These are phyloP conservation scores for Heliamphora pulchella DNA, from an alignment of 179 eudicot species.

Conservation along the genomic window DNA sequence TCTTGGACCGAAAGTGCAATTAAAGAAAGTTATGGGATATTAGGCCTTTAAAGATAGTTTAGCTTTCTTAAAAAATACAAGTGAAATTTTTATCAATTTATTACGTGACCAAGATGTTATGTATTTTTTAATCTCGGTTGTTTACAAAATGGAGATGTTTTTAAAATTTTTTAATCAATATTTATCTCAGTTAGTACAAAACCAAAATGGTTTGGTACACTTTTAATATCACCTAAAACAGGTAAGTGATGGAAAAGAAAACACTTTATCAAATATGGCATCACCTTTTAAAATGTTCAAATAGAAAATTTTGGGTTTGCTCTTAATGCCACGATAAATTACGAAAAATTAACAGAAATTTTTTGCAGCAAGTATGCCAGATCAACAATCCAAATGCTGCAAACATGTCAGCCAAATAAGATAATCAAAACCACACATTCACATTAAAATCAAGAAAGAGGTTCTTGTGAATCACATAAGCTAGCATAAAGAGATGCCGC, in stretches of 20 bases:
- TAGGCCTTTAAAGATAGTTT: too few species aligned
- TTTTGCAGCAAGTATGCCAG: constrained; percentile 82
- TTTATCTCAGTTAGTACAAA: too few species aligned
- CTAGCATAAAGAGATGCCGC: too few species aligned
- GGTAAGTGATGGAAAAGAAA: not conserved
- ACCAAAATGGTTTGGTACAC: too few species aligned
- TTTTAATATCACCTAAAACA: not conserved
- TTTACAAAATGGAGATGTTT: too few species aligned
- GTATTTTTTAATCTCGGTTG: too few species aligned
- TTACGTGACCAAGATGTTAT: too few species aligned
- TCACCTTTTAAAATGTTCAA: constrained; percentile 89
- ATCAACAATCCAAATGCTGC: constrained; percentile 99
- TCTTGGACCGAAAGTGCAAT: too few species aligned
- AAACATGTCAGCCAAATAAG: constrained; percentile 14
- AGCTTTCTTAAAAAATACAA: too few species aligned
- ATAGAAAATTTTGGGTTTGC: constrained; percentile 82
- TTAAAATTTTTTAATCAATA: too few species aligned
- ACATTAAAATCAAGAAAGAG: not conserved
- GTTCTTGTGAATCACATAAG: not conserved
- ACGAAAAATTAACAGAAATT: constrained; percentile 68
- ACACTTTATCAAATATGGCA: not conserved
- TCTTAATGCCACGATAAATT: constrained; percentile 90
- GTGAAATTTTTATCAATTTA: too few species aligned
- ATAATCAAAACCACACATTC: not conserved
- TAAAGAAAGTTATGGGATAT: too few species aligned